Conservation (phyloP, 1,139 yeast species). For the Zygoascus sp. region DNA sequence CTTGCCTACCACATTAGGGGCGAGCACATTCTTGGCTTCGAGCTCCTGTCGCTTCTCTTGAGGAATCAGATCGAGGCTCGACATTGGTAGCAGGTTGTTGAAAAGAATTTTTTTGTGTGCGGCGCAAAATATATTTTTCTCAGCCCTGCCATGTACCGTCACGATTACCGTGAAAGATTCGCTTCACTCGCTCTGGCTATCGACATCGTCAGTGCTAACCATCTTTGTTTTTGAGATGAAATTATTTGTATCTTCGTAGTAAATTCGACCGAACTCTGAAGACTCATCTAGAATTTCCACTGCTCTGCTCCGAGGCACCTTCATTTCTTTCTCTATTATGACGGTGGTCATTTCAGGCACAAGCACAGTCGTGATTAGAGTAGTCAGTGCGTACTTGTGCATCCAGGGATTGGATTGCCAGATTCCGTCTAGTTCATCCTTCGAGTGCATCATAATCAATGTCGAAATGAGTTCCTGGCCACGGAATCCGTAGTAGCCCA, state of each 20-base stretch:
- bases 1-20: slow-evolving; percentile 62
- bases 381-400: slow-evolving; percentile 8
- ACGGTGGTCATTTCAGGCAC: slow-evolving; percentile 17
- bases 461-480: slow-evolving; percentile 13
- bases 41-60: slow-evolving; percentile 27
- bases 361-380: slow-evolving; percentile 14
- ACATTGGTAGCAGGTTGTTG: slow-evolving; percentile 3
- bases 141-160: too few relatives aligned
- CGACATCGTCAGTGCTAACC: slow-evolving; percentile 1
- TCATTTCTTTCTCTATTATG: slow-evolving; percentile 12
- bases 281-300: slow-evolving; percentile 14
- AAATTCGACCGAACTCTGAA: slow-evolving; percentile 15
- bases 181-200: not conserved
- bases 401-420: slow-evolving; percentile 9
- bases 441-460: not conserved
- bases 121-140: not conserved
- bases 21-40: slow-evolving; percentile 66
- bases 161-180: too few relatives aligned
- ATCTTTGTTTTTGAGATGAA: not conserved
- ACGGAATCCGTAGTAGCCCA: slow-evolving; percentile 13
- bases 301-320: slow-evolving; percentile 9
- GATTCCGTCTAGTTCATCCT: not conserved
- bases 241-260: slow-evolving; percentile 7
- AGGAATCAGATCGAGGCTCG: slow-evolving; percentile 8
- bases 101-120: slow-evolving; percentile 5